Evolutionary conservation across 2,329 filamentous ascomycete genomes (phyloP), one percentile per base, ranked within the genome.

Genomic region (Diaporthe helianthi): DNA sequence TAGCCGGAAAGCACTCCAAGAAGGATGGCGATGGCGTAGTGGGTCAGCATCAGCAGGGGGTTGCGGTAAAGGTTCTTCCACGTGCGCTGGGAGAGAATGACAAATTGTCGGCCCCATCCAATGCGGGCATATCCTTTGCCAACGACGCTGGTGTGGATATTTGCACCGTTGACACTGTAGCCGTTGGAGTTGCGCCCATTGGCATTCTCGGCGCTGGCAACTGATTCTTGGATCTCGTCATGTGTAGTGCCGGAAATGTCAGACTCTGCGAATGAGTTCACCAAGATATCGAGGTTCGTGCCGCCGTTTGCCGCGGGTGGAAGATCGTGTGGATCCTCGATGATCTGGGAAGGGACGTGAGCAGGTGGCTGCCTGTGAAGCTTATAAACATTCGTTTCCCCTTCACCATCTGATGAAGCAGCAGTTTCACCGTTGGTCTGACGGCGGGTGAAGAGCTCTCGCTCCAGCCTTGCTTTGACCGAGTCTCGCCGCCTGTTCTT

Each of bases 1-100:
- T 93, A 98, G 4, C 96, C 96, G 2, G 95, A 94, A 69, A 99
- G 92, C 6, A 98, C 95, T 1, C 94, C 96, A 7, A 99, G 87
- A 0, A 98, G 83, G 71, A 99, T 98, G 9, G 96, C 94, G 74
- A 98, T 98, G 46, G 96, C 96, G 78, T 98, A 99, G 81, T 99
- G 96, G 0, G 94, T 98, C 69, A 99, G 87, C 96, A 99, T 99
- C 70, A 99, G 84, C 88, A 98, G 94, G 1, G 96, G 96, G 79
- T 99, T 98, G 69, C 96, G 90, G 83, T 99, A 98, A 8, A 99
- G 86, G 77, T 99, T 99, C 77, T 92, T 94, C 95, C 95, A 99
- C 0, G 96, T 99, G 54, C 96, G 89, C 75, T 90, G 87, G 0
- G 95, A 97, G 15, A 99, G 84, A 74, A 99, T 98, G 67, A 90